Percentiles rank a stretch among this genome's conserved stretches.
These are phyloP conservation scores for Trichomonas tenax DNA, from an alignment of 208 protist genomes.

Conservation along the genomic window DNA sequence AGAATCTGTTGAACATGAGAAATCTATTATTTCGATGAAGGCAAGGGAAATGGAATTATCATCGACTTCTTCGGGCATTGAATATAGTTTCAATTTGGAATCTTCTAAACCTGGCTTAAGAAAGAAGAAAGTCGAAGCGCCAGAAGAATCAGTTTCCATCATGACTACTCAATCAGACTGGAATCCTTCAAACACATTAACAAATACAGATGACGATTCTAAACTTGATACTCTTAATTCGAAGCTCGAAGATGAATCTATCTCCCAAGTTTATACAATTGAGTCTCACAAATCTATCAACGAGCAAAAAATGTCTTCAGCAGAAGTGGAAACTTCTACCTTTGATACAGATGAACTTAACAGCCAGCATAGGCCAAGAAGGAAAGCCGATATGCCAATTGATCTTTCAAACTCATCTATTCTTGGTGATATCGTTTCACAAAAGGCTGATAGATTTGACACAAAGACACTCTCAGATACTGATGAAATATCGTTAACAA, in stretches of 20 bases:
- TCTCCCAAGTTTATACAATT: background rate
- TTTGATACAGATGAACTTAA: background rate
- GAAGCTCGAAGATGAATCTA: background rate
- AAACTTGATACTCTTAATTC: background rate
- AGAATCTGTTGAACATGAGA: background rate
- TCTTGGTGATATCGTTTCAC: background rate
- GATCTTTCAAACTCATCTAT: background rate
- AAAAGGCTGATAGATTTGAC: background rate
- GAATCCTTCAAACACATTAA: background rate
- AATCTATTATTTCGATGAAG: background rate
- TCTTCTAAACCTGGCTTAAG: background rate
- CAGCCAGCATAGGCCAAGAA: background rate
- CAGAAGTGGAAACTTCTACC: background rate
- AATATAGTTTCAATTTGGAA: background rate
- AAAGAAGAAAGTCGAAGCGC: background rate
- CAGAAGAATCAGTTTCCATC: background rate
- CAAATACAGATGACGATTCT: background rate
- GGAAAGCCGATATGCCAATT: background rate
- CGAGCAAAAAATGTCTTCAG: background rate
- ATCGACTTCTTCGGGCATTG: background rate
- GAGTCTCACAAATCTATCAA: background rate
- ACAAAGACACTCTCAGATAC: background rate
- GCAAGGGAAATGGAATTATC: background rate
- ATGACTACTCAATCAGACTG: background rate
- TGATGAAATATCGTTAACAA: background rate